Conservation (phyloP, 140 eudicot genomes). For the Oenanthe javanica region DNA sequence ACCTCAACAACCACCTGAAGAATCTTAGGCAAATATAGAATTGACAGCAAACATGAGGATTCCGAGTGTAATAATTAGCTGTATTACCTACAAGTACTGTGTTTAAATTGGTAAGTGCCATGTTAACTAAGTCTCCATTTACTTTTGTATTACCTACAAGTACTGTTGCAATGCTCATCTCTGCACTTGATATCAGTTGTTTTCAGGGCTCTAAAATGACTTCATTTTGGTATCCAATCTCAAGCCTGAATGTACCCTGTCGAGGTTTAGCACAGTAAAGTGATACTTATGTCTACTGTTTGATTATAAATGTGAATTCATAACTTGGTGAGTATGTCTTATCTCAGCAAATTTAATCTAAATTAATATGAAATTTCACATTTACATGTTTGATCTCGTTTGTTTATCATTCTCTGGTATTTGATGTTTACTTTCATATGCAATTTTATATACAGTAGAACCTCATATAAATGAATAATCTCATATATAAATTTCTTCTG, state of each 20-base stretch:
- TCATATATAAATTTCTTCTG: no score
- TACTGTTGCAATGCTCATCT: background rate
- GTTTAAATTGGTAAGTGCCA: background rate
- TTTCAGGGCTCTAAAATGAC: background rate
- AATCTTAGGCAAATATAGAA: slow-evolving; percentile 40
- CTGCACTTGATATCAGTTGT: background rate
- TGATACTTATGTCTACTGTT: background rate
- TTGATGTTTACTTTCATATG: no score
- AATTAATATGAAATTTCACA: no score
- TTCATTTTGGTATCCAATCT: background rate
- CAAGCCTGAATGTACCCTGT: background rate
- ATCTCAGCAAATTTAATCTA: no score
- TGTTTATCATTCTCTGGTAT: no score
- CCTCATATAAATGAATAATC: no score
- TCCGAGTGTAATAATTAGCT: slow-evolving; percentile 2
- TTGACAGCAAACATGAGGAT: slow-evolving; percentile 7
- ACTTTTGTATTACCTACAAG: background rate
- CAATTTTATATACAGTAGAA: no score
- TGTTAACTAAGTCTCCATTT: background rate
- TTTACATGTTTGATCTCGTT: no score
- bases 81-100: background rate
- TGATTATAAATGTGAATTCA: background rate
- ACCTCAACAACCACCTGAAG: slow-evolving; percentile 56
- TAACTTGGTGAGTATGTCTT: background rate
- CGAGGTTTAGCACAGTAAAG: background rate